Evolutionary conservation across 768 basidiomycete genomes (phyloP).

Genomic region (Chlorophyllum brunneum): DNA sequence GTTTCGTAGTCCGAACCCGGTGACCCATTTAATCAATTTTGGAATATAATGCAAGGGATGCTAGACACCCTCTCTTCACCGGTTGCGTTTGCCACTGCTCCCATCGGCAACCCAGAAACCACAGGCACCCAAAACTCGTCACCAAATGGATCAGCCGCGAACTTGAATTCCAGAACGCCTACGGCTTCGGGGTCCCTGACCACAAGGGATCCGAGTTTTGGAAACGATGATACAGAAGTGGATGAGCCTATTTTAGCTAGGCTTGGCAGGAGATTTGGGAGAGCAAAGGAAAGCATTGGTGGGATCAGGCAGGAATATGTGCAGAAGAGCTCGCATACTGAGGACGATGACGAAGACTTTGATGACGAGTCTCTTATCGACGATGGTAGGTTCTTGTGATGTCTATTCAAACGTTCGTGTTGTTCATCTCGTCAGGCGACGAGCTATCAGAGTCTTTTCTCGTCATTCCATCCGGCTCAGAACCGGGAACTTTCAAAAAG

Average conservation of each 20-base stretch:
- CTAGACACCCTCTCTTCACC: constrained; percentile 67
- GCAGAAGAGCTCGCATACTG: constrained; percentile 13
- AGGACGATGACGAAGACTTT: constrained; percentile 41
- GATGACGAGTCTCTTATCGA: constrained; percentile 63
- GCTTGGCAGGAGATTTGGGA: constrained; percentile 49
- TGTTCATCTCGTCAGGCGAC: constrained; percentile 36
- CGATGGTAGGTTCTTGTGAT: constrained; percentile 43
- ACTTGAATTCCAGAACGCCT: constrained; percentile 20
- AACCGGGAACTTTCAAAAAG: constrained; percentile 49
- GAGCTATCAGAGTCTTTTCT: constrained; percentile 81
- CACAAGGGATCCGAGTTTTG: constrained; percentile 33
- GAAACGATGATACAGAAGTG: constrained; percentile 61
- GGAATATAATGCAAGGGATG: constrained; percentile 86
- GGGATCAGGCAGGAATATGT: constrained; percentile 9
- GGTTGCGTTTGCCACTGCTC: constrained; percentile 73
- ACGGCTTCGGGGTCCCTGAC: constrained; percentile 19
- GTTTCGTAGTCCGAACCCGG: constrained; percentile 65
- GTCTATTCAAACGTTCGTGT: neutral
- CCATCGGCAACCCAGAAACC: constrained; percentile 48
- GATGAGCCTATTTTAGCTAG: constrained; percentile 62
- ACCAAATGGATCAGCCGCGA: constrained; percentile 2
- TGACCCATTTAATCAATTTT: constrained; percentile 86
- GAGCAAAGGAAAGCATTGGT: constrained; percentile 29
- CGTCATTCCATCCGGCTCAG: constrained; percentile 62
- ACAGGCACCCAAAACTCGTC: constrained; percentile 17